Evolutionary conservation across 1,284 basidiomycete genomes (phyloP).

Genomic region (Stereum hirsutum): DNA sequence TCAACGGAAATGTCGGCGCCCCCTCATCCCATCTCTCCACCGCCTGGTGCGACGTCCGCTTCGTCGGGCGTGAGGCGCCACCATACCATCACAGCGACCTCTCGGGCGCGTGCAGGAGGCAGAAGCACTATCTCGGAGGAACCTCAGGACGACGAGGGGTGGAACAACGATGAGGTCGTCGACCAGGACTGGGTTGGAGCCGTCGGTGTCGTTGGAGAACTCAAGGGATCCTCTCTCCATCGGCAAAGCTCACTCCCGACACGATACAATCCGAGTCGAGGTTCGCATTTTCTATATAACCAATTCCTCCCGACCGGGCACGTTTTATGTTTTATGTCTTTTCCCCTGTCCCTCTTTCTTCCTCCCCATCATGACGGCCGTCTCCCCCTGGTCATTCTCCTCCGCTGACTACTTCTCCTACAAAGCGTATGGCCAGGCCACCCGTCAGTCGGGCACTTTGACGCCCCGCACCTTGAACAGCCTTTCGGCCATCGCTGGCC

Average conservation of each 20-base stretch:
- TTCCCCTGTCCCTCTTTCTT: constrained; percentile 7
- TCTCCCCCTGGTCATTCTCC: constrained; percentile 6
- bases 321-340: constrained; percentile 2
- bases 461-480: constrained; percentile 73
- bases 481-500: constrained; percentile 71
- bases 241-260: constrained; percentile 75
- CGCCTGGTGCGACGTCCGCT: constrained; percentile 18
- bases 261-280: constrained; percentile 69
- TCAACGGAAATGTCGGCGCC: constrained; percentile 21
- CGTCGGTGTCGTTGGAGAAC: constrained; percentile 73
- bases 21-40: constrained; percentile 25
- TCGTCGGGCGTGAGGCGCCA: constrained; percentile 52
- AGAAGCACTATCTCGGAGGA: constrained; percentile 64
- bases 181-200: constrained; percentile 72
- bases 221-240: constrained; percentile 63
- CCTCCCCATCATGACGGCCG: constrained; percentile 3
- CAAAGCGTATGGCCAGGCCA: constrained; percentile 33
- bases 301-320: neutral
- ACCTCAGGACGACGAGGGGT: constrained; percentile 47
- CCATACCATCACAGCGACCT: constrained; percentile 74
- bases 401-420: constrained; percentile 22
- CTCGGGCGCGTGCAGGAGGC: constrained; percentile 52
- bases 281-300: too few species aligned
- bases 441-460: constrained; percentile 46
- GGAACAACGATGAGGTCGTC: constrained; percentile 70